Evolutionary conservation across 805 yeast species (phyloP), one percentile per base, ranked within the genome.

Genomic region (Maudiozyma pseudohumilis): DNA sequence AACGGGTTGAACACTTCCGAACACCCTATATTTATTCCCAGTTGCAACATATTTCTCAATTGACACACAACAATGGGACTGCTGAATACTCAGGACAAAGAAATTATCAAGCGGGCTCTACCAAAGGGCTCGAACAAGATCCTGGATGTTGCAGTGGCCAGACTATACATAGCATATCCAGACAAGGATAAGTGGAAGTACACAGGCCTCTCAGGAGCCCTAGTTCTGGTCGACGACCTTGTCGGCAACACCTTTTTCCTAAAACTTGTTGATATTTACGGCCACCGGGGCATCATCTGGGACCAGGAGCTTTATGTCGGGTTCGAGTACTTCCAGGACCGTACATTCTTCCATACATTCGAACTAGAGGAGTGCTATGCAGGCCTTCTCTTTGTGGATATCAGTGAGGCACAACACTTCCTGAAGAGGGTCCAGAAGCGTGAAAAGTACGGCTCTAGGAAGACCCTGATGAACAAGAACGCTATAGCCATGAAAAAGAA

Each of bases 171-270:
- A 19, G 95, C 97, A 2, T 77, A 83, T 54, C 97, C 97, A 3
- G 79, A 83, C 48, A 77, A 81, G 2, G 69, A 70, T 16, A 65
- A 73, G 45, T 92, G 97, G 97, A 71, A 70, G 16, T 85, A 72
- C 63, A 89, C 98, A 0, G 97, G 95, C 0, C 64, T 92, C 12
- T 68, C 78, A 4, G 98, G 98, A 4, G 96, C 96, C 1, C 60
- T 88, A 13, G 80, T 77, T 1, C 61, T 92, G 6, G 95, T 83
- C 15, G 95, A 92, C 57, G 98, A 92, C 59, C 61, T 84, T 10
- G 95, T 92, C 2, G 97, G 97, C 3, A 89, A 89, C 59, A 86
- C 96, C 0, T 87, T 84, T 53, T 92, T 87, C 58, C 68, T 92
- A 32, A 92, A 92, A 57, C 56, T 92, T 37, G 94, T 92, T 6